These are phyloP conservation scores for Arachnopeziza araneosa DNA, from an alignment of 2,329 filamentous ascomycete genomes.

Conservation along the genomic window DNA sequence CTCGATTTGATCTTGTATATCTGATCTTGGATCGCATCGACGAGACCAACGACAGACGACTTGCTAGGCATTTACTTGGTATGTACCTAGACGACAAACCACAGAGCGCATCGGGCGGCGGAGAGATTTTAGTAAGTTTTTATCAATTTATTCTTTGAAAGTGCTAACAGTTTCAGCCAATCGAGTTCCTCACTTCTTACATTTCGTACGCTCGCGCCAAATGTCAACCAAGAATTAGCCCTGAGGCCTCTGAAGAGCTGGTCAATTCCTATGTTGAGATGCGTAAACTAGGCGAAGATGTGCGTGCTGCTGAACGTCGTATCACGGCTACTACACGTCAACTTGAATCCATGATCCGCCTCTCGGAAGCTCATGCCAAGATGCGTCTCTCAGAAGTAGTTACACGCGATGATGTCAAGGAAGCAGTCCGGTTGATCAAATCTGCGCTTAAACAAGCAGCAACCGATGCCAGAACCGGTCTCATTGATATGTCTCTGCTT, in stretches of 20 bases:
- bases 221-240: slow-evolving; percentile 76
- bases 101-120: slow-evolving; percentile 66
- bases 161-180: slow-evolving; percentile 50
- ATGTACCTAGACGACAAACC: slow-evolving; percentile 97
- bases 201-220: slow-evolving; percentile 92
- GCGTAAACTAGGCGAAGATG: slow-evolving; percentile 85
- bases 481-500: slow-evolving; percentile 94
- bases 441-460: slow-evolving; percentile 92
- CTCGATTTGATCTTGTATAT: slow-evolving; percentile 95
- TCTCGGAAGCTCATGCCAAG: slow-evolving; percentile 93
- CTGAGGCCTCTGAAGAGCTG: slow-evolving; percentile 75
- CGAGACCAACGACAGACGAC: slow-evolving; percentile 78
- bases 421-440: slow-evolving; percentile 90
- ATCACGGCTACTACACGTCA: slow-evolving; percentile 97
- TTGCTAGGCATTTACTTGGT: slow-evolving; percentile 87
- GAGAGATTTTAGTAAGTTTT: slow-evolving; percentile 72
- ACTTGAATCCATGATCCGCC: slow-evolving; percentile 96
- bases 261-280: slow-evolving; percentile 87
- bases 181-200: slow-evolving; percentile 94
- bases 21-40: slow-evolving; percentile 92
- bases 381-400: slow-evolving; percentile 82
- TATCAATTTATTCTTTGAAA: background rate
- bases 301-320: slow-evolving; percentile 83
- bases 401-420: slow-evolving; percentile 74
- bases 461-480: slow-evolving; percentile 83